Base-by-base conservation (phyloP, 2,329 filamentous ascomycete species). In the Falciphora oryzae region DNA sequence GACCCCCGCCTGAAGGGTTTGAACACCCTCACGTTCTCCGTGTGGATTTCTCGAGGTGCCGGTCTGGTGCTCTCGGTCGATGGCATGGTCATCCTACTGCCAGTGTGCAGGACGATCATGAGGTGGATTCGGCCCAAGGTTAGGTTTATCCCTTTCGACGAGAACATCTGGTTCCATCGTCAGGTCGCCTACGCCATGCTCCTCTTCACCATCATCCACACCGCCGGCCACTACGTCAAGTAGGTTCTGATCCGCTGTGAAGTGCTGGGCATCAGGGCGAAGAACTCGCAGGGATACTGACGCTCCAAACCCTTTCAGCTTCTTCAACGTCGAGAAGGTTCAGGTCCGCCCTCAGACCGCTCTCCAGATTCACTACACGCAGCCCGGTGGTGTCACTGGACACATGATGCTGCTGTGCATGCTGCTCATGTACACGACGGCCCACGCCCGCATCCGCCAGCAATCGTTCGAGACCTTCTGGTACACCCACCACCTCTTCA, bases 391-490 rank as follows among this genome's bases (percentile, higher is more conserved):
- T 67, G 90, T 98, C 67, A 99, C 95, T 2, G 95, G 95, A 8
- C 95, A 99, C 77, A 85, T 97, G 67, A 99, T 99, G 95, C 85
- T 98, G 31, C 83, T 99, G n/a, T 98, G 93, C 83, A 99, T 99
- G 95, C 80, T 99, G 68, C 80, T 99, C 68, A 99, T 99, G 84
- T 99, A 96, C 79, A 99, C 95, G 1, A 97, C 93, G 0, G 90
- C 95, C 3, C 95, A 99, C 74, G 85, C 90, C 71, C 90, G 92
- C 69, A 98, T 99, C 69, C 90, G 95, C 64, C 94, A 98, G 75
- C 95, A 99, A 75, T 96, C 92, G 0, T 99, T 93, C 74, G 95
- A 99, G 79, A 96, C 94, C 0, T 99, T 99, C 76, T 99, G 95
- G 95, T 99, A 99, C 78, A 97, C 93, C 0, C 95, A 99, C 77